Evolutionary conservation across 2,329 filamentous ascomycete species (phyloP), one percentile per base, ranked within the genome.

Genomic region (Talaromyces verruculosus): DNA sequence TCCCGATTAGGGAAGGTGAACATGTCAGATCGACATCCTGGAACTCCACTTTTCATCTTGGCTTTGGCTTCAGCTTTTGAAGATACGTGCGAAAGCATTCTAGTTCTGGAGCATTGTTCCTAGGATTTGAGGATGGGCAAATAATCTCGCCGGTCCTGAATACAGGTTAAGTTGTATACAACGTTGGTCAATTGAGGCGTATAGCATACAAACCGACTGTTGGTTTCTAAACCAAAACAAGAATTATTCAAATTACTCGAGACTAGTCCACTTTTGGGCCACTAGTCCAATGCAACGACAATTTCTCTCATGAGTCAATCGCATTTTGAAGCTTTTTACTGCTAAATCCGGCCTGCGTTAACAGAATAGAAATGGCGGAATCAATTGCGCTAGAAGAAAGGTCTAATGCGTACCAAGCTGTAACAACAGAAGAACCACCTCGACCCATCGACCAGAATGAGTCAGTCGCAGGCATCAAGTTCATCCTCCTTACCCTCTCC

Each of bases 401-500:
- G 7, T 4, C 37, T 3, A 25, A 13, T 43, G 19, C 15, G 22
- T 39, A 58, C 15, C 17, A 30, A 30, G 33, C 3, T 25, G 33
- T 17, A 17, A 25, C n/a, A 25, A 3, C 53, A 35, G 62, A 47
- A 45, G 55, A 22, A 37, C n/a, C 28, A 49, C 22, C 15, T 19
- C 53, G 19, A 2, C 17, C 41, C 15, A 25, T 25, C 11, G 7
- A 39, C 30, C 53, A 33, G 5, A 53, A 53, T 53, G 49, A 53
- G 19, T 17, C 25, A 33, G 41, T 58, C 35, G 45, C 22, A 25
- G 45, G 63, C 33, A 30, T 65, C 57, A 61, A 37, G 45, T 45
- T 61, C 10, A 22, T 55, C 11, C 45, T 65, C 5, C 35, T 65
- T 10, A 61, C 58, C 17, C 33, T 65, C 22, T 59, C 63, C 45